Conservation (phyloP, 2,329 filamentous ascomycete species). For the Aspergillus neotritici region DNA sequence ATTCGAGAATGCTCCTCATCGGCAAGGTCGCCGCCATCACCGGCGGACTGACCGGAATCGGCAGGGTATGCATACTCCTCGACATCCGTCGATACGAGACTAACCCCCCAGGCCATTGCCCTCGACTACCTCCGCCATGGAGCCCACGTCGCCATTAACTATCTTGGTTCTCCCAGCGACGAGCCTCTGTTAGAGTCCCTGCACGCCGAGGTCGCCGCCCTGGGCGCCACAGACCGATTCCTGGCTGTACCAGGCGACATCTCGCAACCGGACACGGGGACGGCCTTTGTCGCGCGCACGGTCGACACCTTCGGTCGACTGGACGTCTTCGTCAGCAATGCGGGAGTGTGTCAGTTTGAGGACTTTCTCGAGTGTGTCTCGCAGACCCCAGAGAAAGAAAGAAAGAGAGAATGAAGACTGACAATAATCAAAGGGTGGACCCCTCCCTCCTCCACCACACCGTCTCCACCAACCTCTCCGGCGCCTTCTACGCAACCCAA, state of each 20-base stretch:
- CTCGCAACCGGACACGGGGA: conserved; percentile 65
- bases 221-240: conserved; percentile 38
- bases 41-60: conserved; percentile 80
- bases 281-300: conserved; percentile 59
- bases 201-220: conserved; percentile 22
- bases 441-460: conserved; percentile 66
- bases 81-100: neutral
- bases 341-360: conserved; percentile 80
- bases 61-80: conserved; percentile 44
- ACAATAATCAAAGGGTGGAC: conserved; percentile 49
- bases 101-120: conserved; percentile 58
- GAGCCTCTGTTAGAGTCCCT: conserved; percentile 26
- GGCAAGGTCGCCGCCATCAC: conserved; percentile 82
- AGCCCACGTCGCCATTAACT: conserved; percentile 73
- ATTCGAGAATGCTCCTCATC: conserved; percentile 48
- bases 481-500: conserved; percentile 83
- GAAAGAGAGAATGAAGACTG: neutral
- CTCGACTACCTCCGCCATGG: conserved; percentile 73
- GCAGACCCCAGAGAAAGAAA: too few relatives aligned
- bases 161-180: conserved; percentile 51
- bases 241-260: conserved; percentile 73
- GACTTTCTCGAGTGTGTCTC: conserved; percentile 66
- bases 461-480: conserved; percentile 73
- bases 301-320: conserved; percentile 53
- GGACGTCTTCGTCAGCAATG: conserved; percentile 81